Evolutionary conservation across 2,329 filamentous ascomycete genomes (phyloP), one percentile per base, ranked within the genome.

Genomic region (Ceratocystis papillata): DNA sequence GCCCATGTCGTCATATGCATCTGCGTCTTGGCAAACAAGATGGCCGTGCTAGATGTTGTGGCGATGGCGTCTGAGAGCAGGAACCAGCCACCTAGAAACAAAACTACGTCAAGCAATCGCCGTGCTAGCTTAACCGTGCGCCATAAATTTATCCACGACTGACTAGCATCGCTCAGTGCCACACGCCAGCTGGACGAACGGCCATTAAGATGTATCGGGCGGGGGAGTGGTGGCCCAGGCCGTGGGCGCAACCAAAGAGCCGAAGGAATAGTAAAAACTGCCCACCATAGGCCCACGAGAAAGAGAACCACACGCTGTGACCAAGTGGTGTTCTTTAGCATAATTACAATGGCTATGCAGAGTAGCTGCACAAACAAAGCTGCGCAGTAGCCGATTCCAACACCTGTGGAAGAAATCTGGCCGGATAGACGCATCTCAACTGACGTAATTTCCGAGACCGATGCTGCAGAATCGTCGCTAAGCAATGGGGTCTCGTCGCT

Each of bases 1-100:
- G 89, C 89, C 75, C 90, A 90, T 0, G 92, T 87, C 67, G 87
- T 82, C 94, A 99, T 99, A 69, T 88, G 84, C 8, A 99, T 79
- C 69, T 91, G 85, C 0, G 93, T 97, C 77, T 97, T 97, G 50
- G 93, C 94, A 74, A 96, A 99, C 8, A 99, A 80, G 33, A 97
- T 91, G 0, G 94, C 94, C 0, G 94, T 97, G 15, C 91, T 93
- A 44, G 89, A 94, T 0, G 96, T 93, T 0, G 94, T 97, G 6
- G 94, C 94, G 69, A 97, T 91, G 53, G 89, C 91, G 72, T 99
- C 94, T 5, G 89, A 96, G 1, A 99, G 81, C 37, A 99, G 81
- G 73, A 99, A 96, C 94, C 94, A 99, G 5, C 90, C 91, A 2
- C 82, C 84, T 3, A 99, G 81, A 73, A 94, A 94, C 5, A 93